A percentile compares a stretch with the other conserved stretches of the same genome.
Conservation (phyloP, 495 filamentous ascomycete species). For the Daldinia bambusicola region DNA sequence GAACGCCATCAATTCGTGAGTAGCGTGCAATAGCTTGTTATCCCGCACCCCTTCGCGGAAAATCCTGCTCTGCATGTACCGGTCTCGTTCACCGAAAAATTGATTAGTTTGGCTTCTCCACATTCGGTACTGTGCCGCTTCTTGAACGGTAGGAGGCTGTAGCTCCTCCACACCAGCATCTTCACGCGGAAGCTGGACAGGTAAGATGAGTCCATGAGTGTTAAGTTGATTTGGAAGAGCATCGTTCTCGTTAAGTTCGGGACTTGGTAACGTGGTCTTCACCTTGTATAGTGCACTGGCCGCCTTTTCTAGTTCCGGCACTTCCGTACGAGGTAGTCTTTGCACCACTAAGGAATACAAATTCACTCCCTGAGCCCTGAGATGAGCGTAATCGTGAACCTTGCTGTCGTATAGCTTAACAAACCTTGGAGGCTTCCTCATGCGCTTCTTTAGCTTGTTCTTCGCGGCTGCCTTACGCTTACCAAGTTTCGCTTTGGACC, state of each 20-base stretch:
- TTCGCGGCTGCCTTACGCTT: constrained; percentile 23
- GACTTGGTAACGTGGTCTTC: background rate
- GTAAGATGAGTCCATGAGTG: constrained; percentile 21
- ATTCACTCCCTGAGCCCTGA: constrained; percentile 27
- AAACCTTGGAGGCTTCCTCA: constrained; percentile 22
- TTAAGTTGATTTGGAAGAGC: background rate
- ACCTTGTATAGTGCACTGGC: background rate
- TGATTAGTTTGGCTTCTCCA: constrained; percentile 18
- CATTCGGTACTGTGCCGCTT: constrained; percentile 17
- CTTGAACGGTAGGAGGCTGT: constrained; percentile 12
- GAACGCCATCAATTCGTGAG: constrained; percentile 20
- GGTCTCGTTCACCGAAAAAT: constrained; percentile 33
- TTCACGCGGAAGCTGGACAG: constrained; percentile 7
- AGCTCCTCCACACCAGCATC: constrained; percentile 9
- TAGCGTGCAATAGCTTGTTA: constrained; percentile 17
- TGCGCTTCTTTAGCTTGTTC: constrained; percentile 17
- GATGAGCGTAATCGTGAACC: constrained; percentile 29
- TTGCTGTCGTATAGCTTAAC: constrained; percentile 33
- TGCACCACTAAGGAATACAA: constrained; percentile 30
- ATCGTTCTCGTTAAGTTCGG: constrained; percentile 15
- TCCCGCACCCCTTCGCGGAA: constrained; percentile 19
- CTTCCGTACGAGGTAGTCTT: constrained; percentile 29
- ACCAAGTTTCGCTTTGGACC: background rate
- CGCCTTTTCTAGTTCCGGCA: constrained; percentile 18
- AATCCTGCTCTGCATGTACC: constrained; percentile 33